Evolutionary conservation across 1,139 yeast species (phyloP).

Genomic region (Yarrowia galli): DNA sequence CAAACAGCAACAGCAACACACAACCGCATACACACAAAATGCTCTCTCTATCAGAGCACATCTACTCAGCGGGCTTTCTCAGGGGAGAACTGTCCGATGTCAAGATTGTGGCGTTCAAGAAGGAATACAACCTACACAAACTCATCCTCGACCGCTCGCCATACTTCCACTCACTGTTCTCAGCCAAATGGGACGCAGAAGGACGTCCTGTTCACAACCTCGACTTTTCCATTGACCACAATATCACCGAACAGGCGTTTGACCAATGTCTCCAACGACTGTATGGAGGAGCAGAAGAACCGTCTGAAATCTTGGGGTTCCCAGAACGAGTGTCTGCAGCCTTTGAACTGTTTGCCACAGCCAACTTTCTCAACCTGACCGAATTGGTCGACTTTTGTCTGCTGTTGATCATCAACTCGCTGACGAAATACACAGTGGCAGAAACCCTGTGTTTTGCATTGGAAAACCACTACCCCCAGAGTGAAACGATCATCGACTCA

Average conservation of each 20-base stretch:
- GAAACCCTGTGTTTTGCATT: slow-evolving; percentile 55
- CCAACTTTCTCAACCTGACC: slow-evolving; percentile 58
- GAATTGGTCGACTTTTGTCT: slow-evolving; percentile 57
- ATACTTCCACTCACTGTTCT: slow-evolving; percentile 57
- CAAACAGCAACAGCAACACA: too few relatives aligned
- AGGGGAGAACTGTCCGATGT: slow-evolving; percentile 51
- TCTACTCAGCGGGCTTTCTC: slow-evolving; percentile 11
- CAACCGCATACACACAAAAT: background rate
- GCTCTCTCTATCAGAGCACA: slow-evolving; percentile 20
- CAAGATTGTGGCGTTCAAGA: slow-evolving; percentile 56
- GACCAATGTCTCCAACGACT: slow-evolving; percentile 56
- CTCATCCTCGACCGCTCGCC: slow-evolving; percentile 57
- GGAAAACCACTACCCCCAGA: slow-evolving; percentile 55
- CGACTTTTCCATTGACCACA: slow-evolving; percentile 54
- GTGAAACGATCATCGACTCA: slow-evolving; percentile 52
- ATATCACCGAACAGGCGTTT: slow-evolving; percentile 56
- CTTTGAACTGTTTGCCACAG: slow-evolving; percentile 57
- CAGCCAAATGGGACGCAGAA: slow-evolving; percentile 54
- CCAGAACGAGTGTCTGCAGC: slow-evolving; percentile 47
- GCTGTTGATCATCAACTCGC: slow-evolving; percentile 50
- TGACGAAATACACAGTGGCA: slow-evolving; percentile 53
- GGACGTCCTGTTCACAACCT: slow-evolving; percentile 46
- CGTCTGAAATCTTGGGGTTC: slow-evolving; percentile 46
- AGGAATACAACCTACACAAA: slow-evolving; percentile 55
- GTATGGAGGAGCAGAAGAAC: slow-evolving; percentile 54